phyloP scores from a whole-genome alignment of 768 basidiomycete species.

The button mushroom (Agaricus bisporus) region DNA sequence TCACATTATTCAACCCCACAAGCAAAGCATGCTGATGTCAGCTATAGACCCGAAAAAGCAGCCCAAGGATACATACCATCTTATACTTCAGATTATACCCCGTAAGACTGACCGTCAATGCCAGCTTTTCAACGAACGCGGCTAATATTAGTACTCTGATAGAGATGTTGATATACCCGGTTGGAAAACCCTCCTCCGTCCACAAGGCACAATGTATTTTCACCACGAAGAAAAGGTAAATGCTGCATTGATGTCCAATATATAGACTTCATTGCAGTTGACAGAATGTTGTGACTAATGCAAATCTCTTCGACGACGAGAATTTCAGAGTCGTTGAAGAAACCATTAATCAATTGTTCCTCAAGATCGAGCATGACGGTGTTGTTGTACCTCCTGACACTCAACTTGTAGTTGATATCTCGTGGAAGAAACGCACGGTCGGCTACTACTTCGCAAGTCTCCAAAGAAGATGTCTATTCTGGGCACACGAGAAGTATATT shows the following conservation, averaged over 20 bases:
- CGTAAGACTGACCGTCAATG: not conserved
- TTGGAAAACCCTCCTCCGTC: slow-evolving; percentile 9
- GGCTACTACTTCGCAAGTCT: slow-evolving; percentile 11
- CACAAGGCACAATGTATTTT: slow-evolving; percentile 12
- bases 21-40: not conserved
- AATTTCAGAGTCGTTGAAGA: not conserved
- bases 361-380: not conserved
- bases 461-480: slow-evolving; percentile 9
- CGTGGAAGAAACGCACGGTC: not conserved
- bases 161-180: slow-evolving; percentile 7
- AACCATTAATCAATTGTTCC: not conserved
- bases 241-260: no score
- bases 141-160: no score
- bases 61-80: slow-evolving; percentile 9
- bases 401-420: slow-evolving; percentile 12
- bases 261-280: not conserved
- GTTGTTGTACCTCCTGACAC: slow-evolving; percentile 1
- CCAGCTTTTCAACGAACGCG: not conserved
- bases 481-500: slow-evolving; percentile 9
- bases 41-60: slow-evolving; percentile 8
- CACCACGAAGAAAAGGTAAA: slow-evolving; percentile 7
- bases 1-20: not conserved
- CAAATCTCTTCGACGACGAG: slow-evolving; percentile 5
- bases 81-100: slow-evolving; percentile 5
- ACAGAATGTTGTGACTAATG: slow-evolving; percentile 10